phyloP scores from a whole-genome alignment of 768 basidiomycete genomes.

The Boletus coccyginus region DNA sequence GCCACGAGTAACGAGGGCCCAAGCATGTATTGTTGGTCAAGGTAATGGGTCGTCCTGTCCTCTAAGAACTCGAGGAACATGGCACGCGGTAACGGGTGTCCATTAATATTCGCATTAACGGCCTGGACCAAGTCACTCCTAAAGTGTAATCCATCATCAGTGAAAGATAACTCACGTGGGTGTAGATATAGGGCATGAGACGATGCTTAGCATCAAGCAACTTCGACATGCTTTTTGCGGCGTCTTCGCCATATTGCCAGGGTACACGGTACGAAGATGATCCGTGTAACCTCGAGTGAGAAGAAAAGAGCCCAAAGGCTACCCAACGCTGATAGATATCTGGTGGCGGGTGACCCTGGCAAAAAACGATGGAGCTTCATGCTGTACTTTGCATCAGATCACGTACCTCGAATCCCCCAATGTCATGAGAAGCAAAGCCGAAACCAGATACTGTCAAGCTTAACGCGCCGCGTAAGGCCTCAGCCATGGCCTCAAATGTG shows the following conservation, averaged over 20 bases:
- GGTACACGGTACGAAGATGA: constrained; percentile 74
- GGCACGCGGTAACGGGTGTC: constrained; percentile 58
- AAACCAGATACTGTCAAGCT: constrained; percentile 68
- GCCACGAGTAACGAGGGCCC: constrained; percentile 61
- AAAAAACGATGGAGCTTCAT: neutral
- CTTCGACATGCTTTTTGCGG: constrained; percentile 58
- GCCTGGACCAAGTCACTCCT: constrained; percentile 36
- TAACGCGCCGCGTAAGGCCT: constrained; percentile 65
- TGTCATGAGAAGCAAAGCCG: constrained; percentile 71
- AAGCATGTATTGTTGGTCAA: constrained; percentile 60
- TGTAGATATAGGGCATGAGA: constrained; percentile 72
- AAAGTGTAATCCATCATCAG: neutral
- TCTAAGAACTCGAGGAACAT: constrained; percentile 66
- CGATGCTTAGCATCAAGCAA: constrained; percentile 64
- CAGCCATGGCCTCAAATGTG: constrained; percentile 77
- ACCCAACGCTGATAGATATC: constrained; percentile 77
- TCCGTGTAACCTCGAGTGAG: constrained; percentile 72
- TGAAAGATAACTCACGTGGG: constrained; percentile 38
- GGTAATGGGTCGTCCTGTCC: constrained; percentile 56
- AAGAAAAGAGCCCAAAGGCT: constrained; percentile 73
- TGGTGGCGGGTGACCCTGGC: constrained; percentile 59
- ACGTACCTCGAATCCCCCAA: constrained; percentile 69
- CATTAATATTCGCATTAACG: constrained; percentile 46
- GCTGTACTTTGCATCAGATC: neutral
- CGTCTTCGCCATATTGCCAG: constrained; percentile 73